These are phyloP conservation scores for Phanerochaete carnosa DNA, from an alignment of 768 basidiomycete species.

Conservation along the genomic window DNA sequence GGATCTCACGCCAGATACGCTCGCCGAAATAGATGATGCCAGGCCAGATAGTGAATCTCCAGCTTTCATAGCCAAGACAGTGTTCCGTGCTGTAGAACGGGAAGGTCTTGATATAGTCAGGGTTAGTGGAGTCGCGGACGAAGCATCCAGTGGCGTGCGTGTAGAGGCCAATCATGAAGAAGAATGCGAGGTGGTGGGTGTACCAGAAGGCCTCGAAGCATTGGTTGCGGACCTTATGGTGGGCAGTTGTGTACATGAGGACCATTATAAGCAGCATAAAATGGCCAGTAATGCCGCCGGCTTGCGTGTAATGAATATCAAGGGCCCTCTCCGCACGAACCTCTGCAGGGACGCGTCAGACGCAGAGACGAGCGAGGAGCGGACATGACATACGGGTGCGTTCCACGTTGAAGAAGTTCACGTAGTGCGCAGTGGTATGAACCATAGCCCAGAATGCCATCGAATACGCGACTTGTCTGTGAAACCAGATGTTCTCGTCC, in stretches of 20 bases:
- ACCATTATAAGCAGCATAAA: slow-evolving; percentile 95
- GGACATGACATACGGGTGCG: slow-evolving; percentile 59
- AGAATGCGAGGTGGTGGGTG: slow-evolving; percentile 91
- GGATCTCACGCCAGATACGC: slow-evolving; percentile 78
- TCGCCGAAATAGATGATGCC: slow-evolving; percentile 89
- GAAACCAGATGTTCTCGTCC: slow-evolving; percentile 96
- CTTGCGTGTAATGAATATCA: slow-evolving; percentile 83
- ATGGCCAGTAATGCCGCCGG: slow-evolving; percentile 93
- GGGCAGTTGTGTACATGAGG: slow-evolving; percentile 88
- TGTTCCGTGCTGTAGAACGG: slow-evolving; percentile 87
- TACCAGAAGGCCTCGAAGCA: slow-evolving; percentile 98
- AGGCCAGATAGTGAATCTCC: slow-evolving; percentile 91
- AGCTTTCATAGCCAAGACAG: slow-evolving; percentile 89
- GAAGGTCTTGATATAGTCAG: slow-evolving; percentile 67
- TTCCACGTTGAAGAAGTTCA: slow-evolving; percentile 92
- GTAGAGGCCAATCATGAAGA: slow-evolving; percentile 90
- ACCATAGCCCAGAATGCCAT: slow-evolving; percentile 93
- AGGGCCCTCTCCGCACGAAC: slow-evolving; percentile 74
- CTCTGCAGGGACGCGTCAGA: slow-evolving; percentile 45
- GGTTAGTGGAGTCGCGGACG: slow-evolving; percentile 78
- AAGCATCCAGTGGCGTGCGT: slow-evolving; percentile 93
- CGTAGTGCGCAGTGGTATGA: slow-evolving; percentile 91
- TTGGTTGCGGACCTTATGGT: slow-evolving; percentile 81
- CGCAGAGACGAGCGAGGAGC: not conserved
- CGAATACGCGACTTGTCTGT: slow-evolving; percentile 91